These are phyloP conservation scores for Phanerodontia chrysosporium DNA, from an alignment of 768 basidiomycete genomes.

Conservation along the genomic window DNA sequence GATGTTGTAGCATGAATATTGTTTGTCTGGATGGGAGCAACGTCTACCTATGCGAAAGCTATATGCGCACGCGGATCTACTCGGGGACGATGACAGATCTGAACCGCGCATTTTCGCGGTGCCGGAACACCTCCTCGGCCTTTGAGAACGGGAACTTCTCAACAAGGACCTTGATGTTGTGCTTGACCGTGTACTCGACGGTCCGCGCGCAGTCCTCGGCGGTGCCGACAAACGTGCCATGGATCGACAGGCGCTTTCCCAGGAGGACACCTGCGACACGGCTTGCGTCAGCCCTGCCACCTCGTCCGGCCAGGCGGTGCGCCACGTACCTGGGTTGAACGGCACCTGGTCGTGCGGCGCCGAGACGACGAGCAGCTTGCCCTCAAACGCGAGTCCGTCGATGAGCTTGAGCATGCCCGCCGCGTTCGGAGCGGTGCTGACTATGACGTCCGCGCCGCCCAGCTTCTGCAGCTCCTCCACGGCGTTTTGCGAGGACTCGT, in stretches of 20 bases:
- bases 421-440: conserved; percentile 28
- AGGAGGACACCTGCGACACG: conserved; percentile 13
- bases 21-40: too few species aligned
- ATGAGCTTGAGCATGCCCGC: conserved; percentile 15
- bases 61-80: too few species aligned
- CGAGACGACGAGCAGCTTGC: conserved; percentile 20
- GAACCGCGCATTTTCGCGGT: conserved; percentile 17
- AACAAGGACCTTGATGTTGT: conserved; percentile 20
- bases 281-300: conserved; percentile 1
- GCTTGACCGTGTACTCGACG: conserved; percentile 14
- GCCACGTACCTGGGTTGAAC: conserved; percentile 16
- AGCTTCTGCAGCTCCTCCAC: conserved; percentile 30
- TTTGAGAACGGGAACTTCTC: conserved; percentile 21
- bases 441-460: conserved; percentile 36
- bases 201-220: conserved; percentile 20
- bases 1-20: too few species aligned
- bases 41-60: too few species aligned
- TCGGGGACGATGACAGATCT: conserved; percentile 20
- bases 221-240: conserved; percentile 19
- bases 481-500: conserved; percentile 24
- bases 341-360: conserved; percentile 13
- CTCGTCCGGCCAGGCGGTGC: too few species aligned
- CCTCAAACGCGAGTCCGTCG: conserved; percentile 17
- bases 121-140: conserved; percentile 23
- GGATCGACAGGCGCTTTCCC: conserved; percentile 19